Percentiles rank a stretch among this genome's conserved stretches.
Evolutionary conservation across 164 flowering plant genomes (phyloP).

Genomic region (Amborella trichopoda): DNA sequence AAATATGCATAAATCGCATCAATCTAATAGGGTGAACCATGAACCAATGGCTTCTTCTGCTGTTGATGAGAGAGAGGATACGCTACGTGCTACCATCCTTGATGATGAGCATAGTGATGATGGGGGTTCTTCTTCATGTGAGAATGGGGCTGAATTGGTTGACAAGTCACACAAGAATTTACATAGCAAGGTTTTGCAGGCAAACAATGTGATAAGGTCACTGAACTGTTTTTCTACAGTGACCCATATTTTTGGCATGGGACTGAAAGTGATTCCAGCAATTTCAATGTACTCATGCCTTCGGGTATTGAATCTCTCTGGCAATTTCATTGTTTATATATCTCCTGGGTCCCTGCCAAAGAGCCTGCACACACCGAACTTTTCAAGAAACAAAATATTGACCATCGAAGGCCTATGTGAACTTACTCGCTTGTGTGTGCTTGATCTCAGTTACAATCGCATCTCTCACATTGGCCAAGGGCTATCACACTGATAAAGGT

Average conservation of each 20-base stretch:
- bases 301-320: conserved; percentile 70
- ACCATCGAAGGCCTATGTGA: conserved; percentile 88
- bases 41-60: too few species aligned
- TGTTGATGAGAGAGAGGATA: conserved; percentile 65
- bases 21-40: too few species aligned
- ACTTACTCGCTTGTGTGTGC: conserved; percentile 53
- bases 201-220: conserved; percentile 60
- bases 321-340: conserved; percentile 62
- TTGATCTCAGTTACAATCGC: conserved; percentile 85
- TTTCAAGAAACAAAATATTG: conserved; percentile 82
- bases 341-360: conserved; percentile 78
- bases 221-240: conserved; percentile 67
- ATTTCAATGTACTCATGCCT: conserved; percentile 54
- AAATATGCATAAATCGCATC: conserved; percentile 39
- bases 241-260: conserved; percentile 69
- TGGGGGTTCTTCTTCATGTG: too few species aligned
- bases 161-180: too few species aligned
- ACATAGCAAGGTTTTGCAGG: conserved; percentile 53
- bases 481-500: too few species aligned
- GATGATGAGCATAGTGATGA: conserved; percentile 7
- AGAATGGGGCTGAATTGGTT: too few species aligned
- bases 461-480: conserved; percentile 82
- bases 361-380: conserved; percentile 69
- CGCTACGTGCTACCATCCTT: conserved; percentile 10
- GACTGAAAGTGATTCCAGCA: conserved; percentile 54